phyloP scores from a whole-genome alignment of 2,329 filamentous ascomycete genomes.

The Fusarium verrucosum region DNA sequence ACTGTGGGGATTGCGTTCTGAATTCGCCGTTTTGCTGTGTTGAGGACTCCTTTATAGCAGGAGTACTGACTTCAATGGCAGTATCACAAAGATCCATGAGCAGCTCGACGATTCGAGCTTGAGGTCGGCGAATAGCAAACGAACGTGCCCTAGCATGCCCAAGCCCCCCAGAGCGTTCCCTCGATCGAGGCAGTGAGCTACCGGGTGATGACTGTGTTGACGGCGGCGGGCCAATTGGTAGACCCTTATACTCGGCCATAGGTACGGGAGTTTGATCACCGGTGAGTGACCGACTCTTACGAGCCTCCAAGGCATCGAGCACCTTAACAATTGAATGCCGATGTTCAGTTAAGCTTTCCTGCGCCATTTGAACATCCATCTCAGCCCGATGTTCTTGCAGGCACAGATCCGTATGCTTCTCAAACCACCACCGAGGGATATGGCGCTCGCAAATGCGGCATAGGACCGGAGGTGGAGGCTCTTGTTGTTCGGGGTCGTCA shows the following conservation, averaged over 20 bases:
- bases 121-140: conserved; percentile 88
- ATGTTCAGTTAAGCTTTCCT: conserved; percentile 91
- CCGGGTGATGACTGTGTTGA: conserved; percentile 77
- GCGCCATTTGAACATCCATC: conserved; percentile 96
- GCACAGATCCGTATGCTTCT: conserved; percentile 97
- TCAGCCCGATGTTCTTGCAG: conserved; percentile 95
- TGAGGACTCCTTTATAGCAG: conserved; percentile 86
- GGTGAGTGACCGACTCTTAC: conserved; percentile 70
- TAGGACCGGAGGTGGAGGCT: conserved; percentile 86
- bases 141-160: conserved; percentile 85
- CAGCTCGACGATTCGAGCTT: conserved; percentile 93
- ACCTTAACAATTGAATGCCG: conserved; percentile 95
- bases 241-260: conserved; percentile 84
- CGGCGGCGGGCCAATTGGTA: conserved; percentile 81
- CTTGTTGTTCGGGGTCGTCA: conserved; percentile 77
- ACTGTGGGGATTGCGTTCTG: conserved; percentile 93
- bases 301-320: conserved; percentile 87
- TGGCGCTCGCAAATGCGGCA: conserved; percentile 98
- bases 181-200: conserved; percentile 75
- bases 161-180: conserved; percentile 77
- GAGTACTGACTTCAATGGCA: conserved; percentile 91
- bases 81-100: conserved; percentile 96
- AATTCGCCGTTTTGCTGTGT: conserved; percentile 75
- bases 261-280: conserved; percentile 63
- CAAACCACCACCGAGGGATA: conserved; percentile 99